phyloP scores from a whole-genome alignment of 2,329 filamentous ascomycete species.

The Talaromyces sp. region DNA sequence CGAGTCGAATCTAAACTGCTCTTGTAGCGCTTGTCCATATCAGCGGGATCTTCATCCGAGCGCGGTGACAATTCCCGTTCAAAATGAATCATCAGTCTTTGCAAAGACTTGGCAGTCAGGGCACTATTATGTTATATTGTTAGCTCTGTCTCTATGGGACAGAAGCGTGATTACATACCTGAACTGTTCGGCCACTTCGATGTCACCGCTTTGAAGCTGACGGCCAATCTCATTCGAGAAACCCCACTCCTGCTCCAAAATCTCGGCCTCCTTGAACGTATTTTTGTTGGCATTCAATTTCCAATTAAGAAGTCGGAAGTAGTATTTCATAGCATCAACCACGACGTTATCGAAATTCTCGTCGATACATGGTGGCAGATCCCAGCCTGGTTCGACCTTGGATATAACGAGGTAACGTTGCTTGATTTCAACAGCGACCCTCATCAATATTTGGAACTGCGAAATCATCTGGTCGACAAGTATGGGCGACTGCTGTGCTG shows the following conservation, averaged over 20 bases:
- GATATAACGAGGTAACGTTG: constrained; percentile 80
- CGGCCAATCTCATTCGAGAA: constrained; percentile 92
- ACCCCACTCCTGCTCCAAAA: constrained; percentile 95
- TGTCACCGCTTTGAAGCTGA: constrained; percentile 86
- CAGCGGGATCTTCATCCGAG: constrained; percentile 74
- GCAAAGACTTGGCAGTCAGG: constrained; percentile 87
- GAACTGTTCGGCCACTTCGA: constrained; percentile 97
- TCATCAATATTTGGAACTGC: constrained; percentile 90
- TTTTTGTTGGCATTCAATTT: constrained; percentile 97
- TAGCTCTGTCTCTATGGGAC: not conserved
- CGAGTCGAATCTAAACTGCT: constrained; percentile 92
- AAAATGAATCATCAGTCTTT: constrained; percentile 83
- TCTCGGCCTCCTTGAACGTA: constrained; percentile 97
- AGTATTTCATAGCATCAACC: constrained; percentile 89
- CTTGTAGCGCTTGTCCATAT: constrained; percentile 98
- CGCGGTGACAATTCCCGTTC: constrained; percentile 84
- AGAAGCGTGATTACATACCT: constrained; percentile 47
- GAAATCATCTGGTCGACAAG: constrained; percentile 98
- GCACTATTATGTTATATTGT: constrained; percentile 48
- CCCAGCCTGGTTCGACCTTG: constrained; percentile 86
- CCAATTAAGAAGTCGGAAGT: constrained; percentile 98
- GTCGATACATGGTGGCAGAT: constrained; percentile 91
- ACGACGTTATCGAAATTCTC: constrained; percentile 93
- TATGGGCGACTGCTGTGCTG: constrained; percentile 83
- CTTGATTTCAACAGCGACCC: constrained; percentile 89